Evolutionary conservation across 129 eudicot genomes (phyloP), one percentile per base, ranked within the genome.

Genomic region (Oenanthe sinensis): DNA sequence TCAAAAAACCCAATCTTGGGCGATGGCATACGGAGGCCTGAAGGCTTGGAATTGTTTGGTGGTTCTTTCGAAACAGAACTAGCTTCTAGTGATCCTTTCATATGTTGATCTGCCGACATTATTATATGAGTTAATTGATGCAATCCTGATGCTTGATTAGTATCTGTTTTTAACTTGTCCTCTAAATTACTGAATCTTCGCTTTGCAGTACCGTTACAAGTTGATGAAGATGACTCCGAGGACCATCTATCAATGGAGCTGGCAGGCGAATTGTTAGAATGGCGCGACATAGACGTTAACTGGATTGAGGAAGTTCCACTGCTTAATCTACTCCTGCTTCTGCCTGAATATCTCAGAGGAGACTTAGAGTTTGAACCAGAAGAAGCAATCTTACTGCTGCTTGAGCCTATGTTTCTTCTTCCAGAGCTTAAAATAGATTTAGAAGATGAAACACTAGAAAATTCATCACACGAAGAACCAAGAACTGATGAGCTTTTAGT

Each of bases 1-100:
- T 87, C 96, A 72, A 92, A 92, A 84, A 88, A 92, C 79, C 97
- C 93, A 58, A 90, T 79, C 70, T 71, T 86, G 75, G 90, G 89
- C 26, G 96, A 90, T 86, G 96, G 97, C 86, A 82, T 65, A 63
- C 96, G 89, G 22, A 92, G 96, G 75, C 90, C 83, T 12, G 96
- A 90, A 83, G 85, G 80, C 85, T 78, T 87, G 30, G 52, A 62
- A 67, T 39, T 80, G 71, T 77, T 68, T 50, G 77, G 71, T 10
- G 84, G 54, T 75, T 78, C 88, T 79, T 84, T 79, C 54, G 79
- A 78, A 81, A 63, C 28, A 24, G 68, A 77, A 77, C 47, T 24
- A 26, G 74, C 76, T 58, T 78, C 81, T 8, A 70, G 15, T 14
- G 81, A 50, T 65, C 76, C 60, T 77, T 50, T 77, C 22, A 24